Conservation (phyloP, 2,329 filamentous ascomycete species). For the Venturiaceae sp. region DNA sequence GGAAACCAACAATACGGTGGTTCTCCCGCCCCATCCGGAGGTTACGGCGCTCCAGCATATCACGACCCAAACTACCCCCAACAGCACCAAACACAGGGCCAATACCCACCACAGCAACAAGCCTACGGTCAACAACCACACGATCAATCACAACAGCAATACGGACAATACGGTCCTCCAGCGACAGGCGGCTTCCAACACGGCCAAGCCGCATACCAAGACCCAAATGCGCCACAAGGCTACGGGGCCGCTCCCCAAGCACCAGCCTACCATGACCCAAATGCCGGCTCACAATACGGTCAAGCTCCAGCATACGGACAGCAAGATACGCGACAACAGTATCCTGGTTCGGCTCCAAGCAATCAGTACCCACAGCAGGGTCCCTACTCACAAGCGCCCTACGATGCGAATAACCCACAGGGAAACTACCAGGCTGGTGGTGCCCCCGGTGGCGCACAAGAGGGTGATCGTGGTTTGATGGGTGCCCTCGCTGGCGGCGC, state of each 20-base stretch:
- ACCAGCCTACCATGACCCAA: conserved; percentile 2
- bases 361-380: conserved; percentile 31
- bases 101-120: conserved; percentile 22
- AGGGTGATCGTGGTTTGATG: conserved; percentile 48
- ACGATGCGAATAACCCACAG: conserved; percentile 22
- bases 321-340: background rate
- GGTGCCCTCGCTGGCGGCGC: conserved; percentile 47
- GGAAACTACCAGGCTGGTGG: conserved; percentile 22
- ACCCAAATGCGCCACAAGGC: conserved; percentile 18
- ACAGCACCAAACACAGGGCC: conserved; percentile 15
- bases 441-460: conserved; percentile 35
- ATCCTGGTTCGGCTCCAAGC: background rate
- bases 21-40: conserved; percentile 14
- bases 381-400: conserved; percentile 25
- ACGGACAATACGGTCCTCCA: conserved; percentile 34
- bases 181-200: conserved; percentile 40
- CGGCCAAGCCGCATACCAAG: conserved; percentile 26
- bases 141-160: conserved; percentile 24
- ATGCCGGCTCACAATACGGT: conserved; percentile 13
- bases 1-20: conserved; percentile 17
- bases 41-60: background rate
- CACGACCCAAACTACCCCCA: conserved; percentile 17
- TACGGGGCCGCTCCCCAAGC: conserved; percentile 24
- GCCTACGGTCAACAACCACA: conserved; percentile 17
- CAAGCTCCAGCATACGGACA: conserved; percentile 1